Evolutionary conservation across 352 stramenopile species (phyloP), one percentile per base, ranked within the genome.

Genomic region (Phytopythium montanum): DNA sequence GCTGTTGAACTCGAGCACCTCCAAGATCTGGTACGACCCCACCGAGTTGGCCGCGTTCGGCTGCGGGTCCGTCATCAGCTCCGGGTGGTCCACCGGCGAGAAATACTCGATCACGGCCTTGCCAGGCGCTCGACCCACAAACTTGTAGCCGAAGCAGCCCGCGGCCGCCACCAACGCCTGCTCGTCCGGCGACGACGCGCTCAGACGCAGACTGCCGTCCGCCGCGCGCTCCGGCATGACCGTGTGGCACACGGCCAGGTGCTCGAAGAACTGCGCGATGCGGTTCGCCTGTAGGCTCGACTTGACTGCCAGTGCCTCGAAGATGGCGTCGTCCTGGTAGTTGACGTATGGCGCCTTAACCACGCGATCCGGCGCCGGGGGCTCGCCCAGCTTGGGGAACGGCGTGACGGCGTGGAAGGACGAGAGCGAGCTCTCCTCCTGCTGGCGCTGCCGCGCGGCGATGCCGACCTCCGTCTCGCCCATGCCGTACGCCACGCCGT

Each of bases 191-290:
- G 90, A 98, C 49, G 94, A 97, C 2, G 94, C 92, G 59, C 92
- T 97, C 59, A 97, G 81, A 2, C 84, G 76, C 5, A 97, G 64
- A 59, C 65, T 85, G 5, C 85, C 87, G 48, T 97, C 94, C 0
- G 94, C 55, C 33, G 97, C 86, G 14, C 89, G 93, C 70, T 99
- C 97, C 0, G 98, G 95, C 68, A 99, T 98, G 33, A 99, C 97
- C 6, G 97, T 99, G 74, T 99, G 95, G 68, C 94, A 98, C 14
- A 98, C 76, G 5, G 88, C 68, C 29, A 98, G 64, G 66, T 95
- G 83, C 49, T 96, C 87, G 36, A 90, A 97, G 61, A 98, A 97
- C 1, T 64, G 45, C 0, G 54, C 49, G 45, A 97, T 92, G 33
- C 57, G 58, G 18, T 74, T 66, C 2, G 78, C 73, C n/a, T 90